Evolutionary conservation across 768 basidiomycete species (phyloP).

Genomic region (Trametes meyenii): DNA sequence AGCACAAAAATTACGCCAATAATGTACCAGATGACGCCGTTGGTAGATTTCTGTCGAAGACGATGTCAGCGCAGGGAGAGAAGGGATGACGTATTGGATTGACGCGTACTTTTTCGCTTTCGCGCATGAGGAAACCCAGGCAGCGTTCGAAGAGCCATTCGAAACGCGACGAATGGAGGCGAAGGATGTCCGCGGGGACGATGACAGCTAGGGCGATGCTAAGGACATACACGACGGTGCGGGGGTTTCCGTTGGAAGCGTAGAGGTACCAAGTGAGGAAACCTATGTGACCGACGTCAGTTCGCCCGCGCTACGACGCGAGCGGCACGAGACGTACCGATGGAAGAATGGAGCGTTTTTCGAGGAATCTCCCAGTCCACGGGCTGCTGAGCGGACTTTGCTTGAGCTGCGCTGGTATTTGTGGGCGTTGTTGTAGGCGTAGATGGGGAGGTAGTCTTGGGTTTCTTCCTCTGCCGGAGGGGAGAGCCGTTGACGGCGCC

Average conservation of each 20-base stretch:
- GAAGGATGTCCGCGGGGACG: constrained; percentile 72
- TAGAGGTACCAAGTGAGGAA: constrained; percentile 68
- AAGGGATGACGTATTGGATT: background rate
- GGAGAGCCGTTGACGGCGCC: constrained; percentile 3
- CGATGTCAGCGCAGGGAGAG: background rate
- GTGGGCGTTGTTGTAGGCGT: background rate
- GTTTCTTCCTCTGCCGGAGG: constrained; percentile 17
- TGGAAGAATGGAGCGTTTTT: constrained; percentile 85
- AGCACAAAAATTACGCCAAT: constrained; percentile 82
- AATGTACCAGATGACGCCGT: constrained; percentile 93
- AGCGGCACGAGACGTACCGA: constrained; percentile 56
- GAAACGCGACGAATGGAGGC: constrained; percentile 66
- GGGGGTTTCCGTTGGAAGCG: constrained; percentile 47
- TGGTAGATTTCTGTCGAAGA: constrained; percentile 60
- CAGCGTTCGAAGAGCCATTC: constrained; percentile 69
- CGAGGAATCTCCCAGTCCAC: constrained; percentile 91
- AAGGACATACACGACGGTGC: constrained; percentile 60
- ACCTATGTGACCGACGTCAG: constrained; percentile 41
- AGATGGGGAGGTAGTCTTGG: background rate
- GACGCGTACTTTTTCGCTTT: constrained; percentile 71
- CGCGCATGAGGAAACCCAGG: constrained; percentile 87
- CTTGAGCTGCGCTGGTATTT: background rate
- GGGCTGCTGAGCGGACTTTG: constrained; percentile 2
- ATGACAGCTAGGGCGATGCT: constrained; percentile 69
- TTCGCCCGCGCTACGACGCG: background rate